Conservation (phyloP, 768 basidiomycete genomes). For the Collybia nuda region DNA sequence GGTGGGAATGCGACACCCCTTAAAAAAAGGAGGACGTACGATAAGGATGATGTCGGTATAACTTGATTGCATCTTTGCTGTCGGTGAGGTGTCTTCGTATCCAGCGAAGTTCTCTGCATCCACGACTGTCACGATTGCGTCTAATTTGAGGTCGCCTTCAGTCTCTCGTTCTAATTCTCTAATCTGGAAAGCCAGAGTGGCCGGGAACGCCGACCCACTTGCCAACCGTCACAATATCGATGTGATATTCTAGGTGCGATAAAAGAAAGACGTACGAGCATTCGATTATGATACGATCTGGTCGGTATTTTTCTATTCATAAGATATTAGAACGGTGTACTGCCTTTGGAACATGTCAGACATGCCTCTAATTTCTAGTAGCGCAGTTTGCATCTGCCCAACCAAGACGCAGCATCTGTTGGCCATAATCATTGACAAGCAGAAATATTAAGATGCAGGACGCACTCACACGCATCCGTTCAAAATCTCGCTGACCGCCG, state of each 20-base stretch:
- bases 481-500: constrained; percentile 90
- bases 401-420: constrained; percentile 89
- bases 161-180: constrained; percentile 85
- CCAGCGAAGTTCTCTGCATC: constrained; percentile 91
- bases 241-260: background rate
- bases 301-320: constrained; percentile 68
- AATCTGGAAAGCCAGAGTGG: constrained; percentile 93
- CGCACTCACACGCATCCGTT: constrained; percentile 89
- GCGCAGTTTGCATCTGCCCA: constrained; percentile 90
- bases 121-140: constrained; percentile 89
- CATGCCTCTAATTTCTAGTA: constrained; percentile 82
- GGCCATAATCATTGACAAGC: background rate
- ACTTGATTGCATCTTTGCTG: constrained; percentile 92
- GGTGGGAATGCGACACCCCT: background rate
- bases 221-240: constrained; percentile 31
- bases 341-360: background rate
- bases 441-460: background rate
- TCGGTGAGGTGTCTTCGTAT: constrained; percentile 90
- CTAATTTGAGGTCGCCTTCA: constrained; percentile 71
- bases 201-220: constrained; percentile 88
- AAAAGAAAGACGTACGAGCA: constrained; percentile 67
- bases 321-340: background rate
- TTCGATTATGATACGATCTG: constrained; percentile 94
- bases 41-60: constrained; percentile 92
- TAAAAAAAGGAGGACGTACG: constrained; percentile 46